A percentile compares a stretch with the other conserved stretches of the same genome.
phyloP scores from a whole-genome alignment of 2,329 filamentous ascomycete genomes.

The Colletotrichum euphorbiae region DNA sequence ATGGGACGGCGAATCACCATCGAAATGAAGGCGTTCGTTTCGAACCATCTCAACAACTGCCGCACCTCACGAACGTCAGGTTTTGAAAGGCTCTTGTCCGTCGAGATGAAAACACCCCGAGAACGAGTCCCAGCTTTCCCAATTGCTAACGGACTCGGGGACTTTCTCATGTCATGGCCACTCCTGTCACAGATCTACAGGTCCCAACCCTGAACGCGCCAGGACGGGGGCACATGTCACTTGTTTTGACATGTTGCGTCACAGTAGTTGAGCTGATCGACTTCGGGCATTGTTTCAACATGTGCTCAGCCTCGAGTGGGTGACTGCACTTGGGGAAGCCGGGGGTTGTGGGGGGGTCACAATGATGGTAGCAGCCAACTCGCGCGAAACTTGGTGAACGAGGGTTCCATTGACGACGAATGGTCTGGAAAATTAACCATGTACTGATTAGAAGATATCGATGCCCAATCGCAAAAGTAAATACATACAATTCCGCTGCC shows the following conservation, averaged over 20 bases:
- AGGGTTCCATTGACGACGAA: constrained; percentile 6
- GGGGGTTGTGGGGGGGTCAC: not conserved
- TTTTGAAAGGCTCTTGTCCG: not conserved
- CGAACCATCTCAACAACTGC: not conserved
- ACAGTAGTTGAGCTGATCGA: constrained; percentile 8
- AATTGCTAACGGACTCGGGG: no score
- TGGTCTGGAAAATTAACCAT: constrained; percentile 21
- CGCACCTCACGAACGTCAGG: not conserved
- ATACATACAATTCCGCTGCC: constrained; percentile 20
- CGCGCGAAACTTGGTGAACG: not conserved
- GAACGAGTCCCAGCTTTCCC: not conserved
- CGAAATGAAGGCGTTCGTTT: not conserved
- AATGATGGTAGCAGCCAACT: no score
- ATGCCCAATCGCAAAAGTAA: constrained; percentile 18
- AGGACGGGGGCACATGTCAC: constrained; percentile 2
- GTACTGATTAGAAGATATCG: constrained; percentile 20
- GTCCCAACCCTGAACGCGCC: constrained; percentile 11
- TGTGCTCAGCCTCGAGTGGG: constrained; percentile 22
- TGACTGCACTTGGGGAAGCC: not conserved
- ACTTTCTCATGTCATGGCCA: constrained; percentile 16
- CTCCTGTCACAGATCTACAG: constrained; percentile 9
- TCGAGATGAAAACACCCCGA: not conserved
- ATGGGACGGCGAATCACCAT: not conserved
- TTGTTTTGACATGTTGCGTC: constrained; percentile 21
- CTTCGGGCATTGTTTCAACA: constrained; percentile 24